phyloP scores from a whole-genome alignment of 2,329 filamentous ascomycete species.

The Xylogone sp. region DNA sequence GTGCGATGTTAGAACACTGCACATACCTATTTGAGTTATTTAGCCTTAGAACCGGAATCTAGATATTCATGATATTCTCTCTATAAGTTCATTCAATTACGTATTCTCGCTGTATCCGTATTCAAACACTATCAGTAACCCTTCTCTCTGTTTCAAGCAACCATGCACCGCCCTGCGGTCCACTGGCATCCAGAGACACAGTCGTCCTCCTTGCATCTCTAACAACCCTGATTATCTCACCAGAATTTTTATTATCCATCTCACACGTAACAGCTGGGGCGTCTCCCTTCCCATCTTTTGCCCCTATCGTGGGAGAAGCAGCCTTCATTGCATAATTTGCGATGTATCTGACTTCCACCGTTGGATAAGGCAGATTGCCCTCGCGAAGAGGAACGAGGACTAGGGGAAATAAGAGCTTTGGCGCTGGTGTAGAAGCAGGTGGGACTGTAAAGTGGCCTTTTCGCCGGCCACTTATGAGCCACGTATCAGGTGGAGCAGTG shows the following conservation, averaged over 20 bases:
- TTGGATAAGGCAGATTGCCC: conserved; percentile 74
- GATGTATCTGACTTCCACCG: conserved; percentile 71
- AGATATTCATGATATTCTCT: background rate
- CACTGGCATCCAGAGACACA: conserved; percentile 66
- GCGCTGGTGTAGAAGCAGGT: conserved; percentile 35
- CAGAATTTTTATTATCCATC: conserved; percentile 74
- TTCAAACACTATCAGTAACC: background rate
- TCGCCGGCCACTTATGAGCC: conserved; percentile 80
- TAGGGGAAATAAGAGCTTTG: conserved; percentile 54
- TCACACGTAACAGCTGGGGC: conserved; percentile 55
- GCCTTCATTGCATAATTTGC: conserved; percentile 21
- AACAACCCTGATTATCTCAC: conserved; percentile 72
- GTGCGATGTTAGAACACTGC: too few species aligned
- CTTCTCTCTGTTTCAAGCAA: conserved; percentile 57
- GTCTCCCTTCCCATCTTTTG: conserved; percentile 15
- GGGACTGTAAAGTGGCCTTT: conserved; percentile 73
- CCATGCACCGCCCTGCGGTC: conserved; percentile 61
- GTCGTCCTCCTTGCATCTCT: conserved; percentile 69
- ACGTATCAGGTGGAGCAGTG: conserved; percentile 66
- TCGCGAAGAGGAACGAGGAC: conserved; percentile 76
- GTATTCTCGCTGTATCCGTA: background rate
- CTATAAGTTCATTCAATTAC: too few species aligned
- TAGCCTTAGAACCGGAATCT: background rate
- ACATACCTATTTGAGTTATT: background rate
- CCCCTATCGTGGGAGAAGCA: conserved; percentile 11